Evolutionary conservation across 306 rosid species (phyloP), one percentile per base, ranked within the genome.

Genomic region (Cercis canadensis): DNA sequence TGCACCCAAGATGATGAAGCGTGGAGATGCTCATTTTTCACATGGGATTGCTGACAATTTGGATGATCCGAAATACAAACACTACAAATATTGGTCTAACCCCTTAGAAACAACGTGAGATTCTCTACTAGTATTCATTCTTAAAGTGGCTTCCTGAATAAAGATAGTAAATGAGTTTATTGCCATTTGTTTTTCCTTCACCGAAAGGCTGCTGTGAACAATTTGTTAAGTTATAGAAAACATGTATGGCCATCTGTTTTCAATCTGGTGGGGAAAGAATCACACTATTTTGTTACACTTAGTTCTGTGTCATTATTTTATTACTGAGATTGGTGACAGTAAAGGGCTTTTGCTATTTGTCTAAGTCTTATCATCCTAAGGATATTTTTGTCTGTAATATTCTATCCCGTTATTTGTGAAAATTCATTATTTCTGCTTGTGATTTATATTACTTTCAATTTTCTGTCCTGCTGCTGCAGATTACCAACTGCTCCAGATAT

Each of bases 1-100:
- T 47, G 96, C 91, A 36, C 96, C 96, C 33, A 90, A 87, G 86
- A 67, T 90, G 88, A 90, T 90, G 93, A 78, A 83, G 24, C 96
- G 96, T 24, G 96, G 96, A 57, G 85, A 62, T 70, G 85, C 80
- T 70, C 93, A 90, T 84, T 90, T 85, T 84, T 90, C 96, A 5
- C 58, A 85, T 49, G 96, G 91, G 68, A 85, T 90, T 76, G 96
- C 96, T 7, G 88, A 85, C 70, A 72, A 90, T 84, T 82, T 90
- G 82, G 89, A 85, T 62, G 93, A 90, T 73, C 77, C 80, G 10
- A 87, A 83, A 82, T 90, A 90, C 75, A 60, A 85, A 40, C 93
- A 90, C 78, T 87, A 85, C 78, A 90, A 84, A 76, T 90, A 87
- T 62, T 90, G 96, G 96, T 90, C 96, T 24, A 90, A 86, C 68